These are phyloP conservation scores for Naegleria gruberi DNA, from an alignment of 208 protist species.

Conservation along the genomic window DNA sequence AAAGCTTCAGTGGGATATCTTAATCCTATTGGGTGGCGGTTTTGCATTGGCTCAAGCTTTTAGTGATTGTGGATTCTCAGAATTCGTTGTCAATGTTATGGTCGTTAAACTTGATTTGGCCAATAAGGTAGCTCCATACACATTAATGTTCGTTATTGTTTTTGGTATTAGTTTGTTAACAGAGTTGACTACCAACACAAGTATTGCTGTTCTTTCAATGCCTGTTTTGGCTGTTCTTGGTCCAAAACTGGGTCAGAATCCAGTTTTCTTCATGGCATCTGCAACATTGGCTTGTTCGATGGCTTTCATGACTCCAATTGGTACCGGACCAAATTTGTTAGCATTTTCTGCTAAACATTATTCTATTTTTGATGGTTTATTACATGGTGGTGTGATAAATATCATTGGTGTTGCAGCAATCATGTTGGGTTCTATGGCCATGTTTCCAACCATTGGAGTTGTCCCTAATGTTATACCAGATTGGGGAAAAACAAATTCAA, in stretches of 20 bases:
- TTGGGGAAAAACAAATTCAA: too few species aligned
- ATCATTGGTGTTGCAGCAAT: too few species aligned
- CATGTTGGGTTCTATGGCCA: too few species aligned
- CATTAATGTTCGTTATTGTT: neutral
- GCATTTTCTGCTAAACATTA: too few species aligned
- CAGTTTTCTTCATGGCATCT: neutral
- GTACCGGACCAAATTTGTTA: neutral
- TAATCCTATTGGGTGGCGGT: neutral
- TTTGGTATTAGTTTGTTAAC: neutral
- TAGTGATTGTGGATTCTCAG: neutral
- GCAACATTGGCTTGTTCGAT: neutral
- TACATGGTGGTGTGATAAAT: too few species aligned
- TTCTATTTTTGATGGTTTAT: too few species aligned
- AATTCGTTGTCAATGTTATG: neutral
- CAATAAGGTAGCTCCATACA: neutral
- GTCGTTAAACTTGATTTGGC: neutral
- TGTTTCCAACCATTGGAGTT: too few species aligned
- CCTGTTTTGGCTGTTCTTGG: neutral
- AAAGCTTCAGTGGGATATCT: neutral
- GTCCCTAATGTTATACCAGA: too few species aligned
- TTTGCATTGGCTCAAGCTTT: neutral
- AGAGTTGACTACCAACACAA: neutral
- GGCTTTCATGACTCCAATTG: conserved; percentile 3
- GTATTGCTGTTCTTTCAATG: neutral
- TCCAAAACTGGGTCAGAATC: neutral